Base-by-base conservation (phyloP, 2,329 filamentous ascomycete genomes). In the Penicillium sp. region DNA sequence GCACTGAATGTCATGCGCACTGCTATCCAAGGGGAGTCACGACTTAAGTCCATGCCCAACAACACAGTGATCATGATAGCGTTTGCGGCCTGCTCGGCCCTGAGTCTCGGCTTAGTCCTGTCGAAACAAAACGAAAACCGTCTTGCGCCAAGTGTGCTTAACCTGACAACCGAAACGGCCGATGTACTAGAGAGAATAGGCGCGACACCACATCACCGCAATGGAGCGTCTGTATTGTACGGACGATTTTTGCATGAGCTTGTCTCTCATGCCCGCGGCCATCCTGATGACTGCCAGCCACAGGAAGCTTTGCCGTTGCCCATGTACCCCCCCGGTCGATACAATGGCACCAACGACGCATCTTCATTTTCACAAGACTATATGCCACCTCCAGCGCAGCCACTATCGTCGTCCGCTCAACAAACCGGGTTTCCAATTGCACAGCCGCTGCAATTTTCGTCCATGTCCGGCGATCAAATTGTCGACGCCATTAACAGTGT, bases 1-100 rank as follows among this genome's bases (percentile, higher is more conserved):
- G 86, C 88, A 0, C 71, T 90, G n/a, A 89, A 89, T 57, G 88
- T 90, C 4, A 82, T 90, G 77, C 83, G 87, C 21, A 85, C 85
- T 1, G 87, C 87, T 0, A 88, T 90, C 5, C 87, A 89, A 68
- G 87, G 87, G 33, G 87, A 90, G 65, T 75, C 79, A 0, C 81
- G 86, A 59, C 77, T 90, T 0, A 84, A 84, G 55, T 89, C 87
- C 0, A 90, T 90, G 87, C 87, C 87, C 0, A 90, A 90, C 69
- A 90, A 90, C 63, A 89, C 87, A 0, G 83, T 87, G 55, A 88
- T 90, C 61, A 90, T 90, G 88, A 88, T 90, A 12, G 88, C 86
- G 1, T 90, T 89, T 61, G 87, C 87, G 0, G 85, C 85, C 4
- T 88, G 84, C 63, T 88, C 87, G 60, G 85, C 85, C 0, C 70